A percentile compares a stretch with the other conserved stretches of the same genome.
Evolutionary conservation across 805 yeast species (phyloP).

Genomic region (Cyberlindnera amylophila): DNA sequence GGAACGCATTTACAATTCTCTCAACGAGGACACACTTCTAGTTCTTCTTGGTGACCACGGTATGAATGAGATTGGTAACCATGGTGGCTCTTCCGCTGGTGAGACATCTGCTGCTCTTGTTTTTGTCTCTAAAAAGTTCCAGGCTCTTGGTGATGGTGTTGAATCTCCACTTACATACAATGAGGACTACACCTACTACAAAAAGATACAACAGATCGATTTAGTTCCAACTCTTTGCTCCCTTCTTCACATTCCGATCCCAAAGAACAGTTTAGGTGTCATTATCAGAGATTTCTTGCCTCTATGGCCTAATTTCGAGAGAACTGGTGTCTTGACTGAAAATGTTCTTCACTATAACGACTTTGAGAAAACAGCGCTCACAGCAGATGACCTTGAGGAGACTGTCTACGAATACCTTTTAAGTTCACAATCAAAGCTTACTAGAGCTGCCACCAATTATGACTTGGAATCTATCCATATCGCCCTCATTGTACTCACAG

Average conservation of each 20-base stretch:
- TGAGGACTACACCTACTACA: slow-evolving; percentile 50
- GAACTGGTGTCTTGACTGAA: slow-evolving; percentile 39
- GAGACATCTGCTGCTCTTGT: slow-evolving; percentile 87
- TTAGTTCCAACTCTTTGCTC: slow-evolving; percentile 81
- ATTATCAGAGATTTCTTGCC: slow-evolving; percentile 54
- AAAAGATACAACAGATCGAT: slow-evolving; percentile 68
- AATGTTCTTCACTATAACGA: slow-evolving; percentile 56
- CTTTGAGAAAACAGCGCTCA: slow-evolving; percentile 36
- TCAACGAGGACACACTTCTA: slow-evolving; percentile 53
- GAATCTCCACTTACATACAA: slow-evolving; percentile 28
- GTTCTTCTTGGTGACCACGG: slow-evolving; percentile 93
- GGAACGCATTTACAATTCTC: slow-evolving; percentile 42
- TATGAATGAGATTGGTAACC: slow-evolving; percentile 92
- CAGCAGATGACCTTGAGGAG: slow-evolving; percentile 18
- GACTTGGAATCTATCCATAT: slow-evolving; percentile 45
- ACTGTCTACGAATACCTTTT: slow-evolving; percentile 14
- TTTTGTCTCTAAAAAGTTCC: slow-evolving; percentile 61
- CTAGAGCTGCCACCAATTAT: slow-evolving; percentile 71
- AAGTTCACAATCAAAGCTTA: slow-evolving; percentile 45
- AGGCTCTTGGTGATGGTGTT: slow-evolving; percentile 18
- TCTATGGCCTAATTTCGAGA: slow-evolving; percentile 41
- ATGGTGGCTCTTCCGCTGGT: slow-evolving; percentile 92
- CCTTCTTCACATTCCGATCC: slow-evolving; percentile 79
- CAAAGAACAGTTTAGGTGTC: slow-evolving; percentile 83
- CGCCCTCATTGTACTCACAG: slow-evolving; percentile 24